Base-by-base conservation (phyloP, 768 basidiomycete species). In the Tubosaeta sp. region DNA sequence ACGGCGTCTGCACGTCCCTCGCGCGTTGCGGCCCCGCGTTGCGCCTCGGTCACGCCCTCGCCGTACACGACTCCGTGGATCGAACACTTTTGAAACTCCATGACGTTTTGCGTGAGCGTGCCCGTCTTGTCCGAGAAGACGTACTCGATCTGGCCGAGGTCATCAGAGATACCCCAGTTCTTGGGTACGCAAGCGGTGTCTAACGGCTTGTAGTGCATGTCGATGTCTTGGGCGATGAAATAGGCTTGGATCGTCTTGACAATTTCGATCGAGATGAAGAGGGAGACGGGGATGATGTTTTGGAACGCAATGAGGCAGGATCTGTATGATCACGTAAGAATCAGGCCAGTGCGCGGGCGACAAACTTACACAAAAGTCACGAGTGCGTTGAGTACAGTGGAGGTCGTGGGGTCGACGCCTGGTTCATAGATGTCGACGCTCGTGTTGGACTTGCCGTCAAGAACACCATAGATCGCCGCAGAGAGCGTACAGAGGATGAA, bases 131-230 rank as follows among this genome's bases (percentile, higher is more conserved):
- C 92, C 10, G 88, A 93, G 65, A 88, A 88, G 64, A 88, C 77
- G 68, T 95, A 99, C 74, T 97, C 95, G 69, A 98, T 97, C 73
- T 98, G 95, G 25, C 95, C 95, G 2, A 99, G 83, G 72, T 98
- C 95, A 66, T 98, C 95, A 4, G 93, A 97, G 61, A 98, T 95
- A 66, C 95, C 95, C 95, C 95, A 97, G 6, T 91, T 95, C 69
- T 97, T 97, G 26, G 95, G 95, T 4, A 93, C 84, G 61, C 95
- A 97, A 1, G 91, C 74, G 2, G 90, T 86, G 65, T 97, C 85
- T 67, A 86, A 86, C 34, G 86, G 83, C 53, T 80, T 74, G 72
- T 97, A 97, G 75, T 92, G 97, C 92, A 98, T 95, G 69, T 97
- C 95, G 58, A 93, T 62, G 65, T 98, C 95, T 68, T 95, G 92